phyloP scores from a whole-genome alignment of 164 flowering plant species.

The Tinospora cordifolia region DNA sequence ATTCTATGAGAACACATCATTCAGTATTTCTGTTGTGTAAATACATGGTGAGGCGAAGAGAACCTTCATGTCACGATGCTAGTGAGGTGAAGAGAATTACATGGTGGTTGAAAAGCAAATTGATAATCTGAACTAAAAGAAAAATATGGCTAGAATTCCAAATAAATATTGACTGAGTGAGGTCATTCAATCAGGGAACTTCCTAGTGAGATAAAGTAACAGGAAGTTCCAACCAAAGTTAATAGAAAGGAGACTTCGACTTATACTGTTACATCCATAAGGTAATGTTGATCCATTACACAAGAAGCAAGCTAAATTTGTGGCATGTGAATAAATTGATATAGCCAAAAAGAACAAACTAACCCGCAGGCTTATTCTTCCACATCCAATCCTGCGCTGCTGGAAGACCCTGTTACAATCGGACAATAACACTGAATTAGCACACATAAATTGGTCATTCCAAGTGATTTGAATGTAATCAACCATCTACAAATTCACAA shows the following conservation, averaged over 20 bases:
- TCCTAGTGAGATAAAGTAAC: background rate
- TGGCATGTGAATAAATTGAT: background rate
- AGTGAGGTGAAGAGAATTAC: background rate
- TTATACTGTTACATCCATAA: background rate
- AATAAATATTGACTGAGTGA: background rate
- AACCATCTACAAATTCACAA: slow-evolving; percentile 31
- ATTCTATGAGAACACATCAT: background rate
- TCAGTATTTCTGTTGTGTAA: background rate
- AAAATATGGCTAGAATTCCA: background rate
- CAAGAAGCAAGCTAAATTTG: background rate
- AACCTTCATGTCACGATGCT: background rate
- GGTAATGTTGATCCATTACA: background rate
- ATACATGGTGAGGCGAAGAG: background rate
- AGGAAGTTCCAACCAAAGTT: background rate
- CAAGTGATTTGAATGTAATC: slow-evolving; percentile 31
- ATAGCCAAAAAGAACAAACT: background rate
- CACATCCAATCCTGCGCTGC: slow-evolving; percentile 73
- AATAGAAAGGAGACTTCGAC: background rate
- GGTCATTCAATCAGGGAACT: background rate
- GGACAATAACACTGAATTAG: background rate
- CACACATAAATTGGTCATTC: slow-evolving; percentile 7
- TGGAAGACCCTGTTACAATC: slow-evolving; percentile 39
- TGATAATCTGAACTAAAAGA: background rate
- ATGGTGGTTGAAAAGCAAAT: background rate
- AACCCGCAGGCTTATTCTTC: slow-evolving; percentile 71